phyloP scores from a whole-genome alignment of 2,329 filamentous ascomycete species.

The Gyromitra esculenta region DNA sequence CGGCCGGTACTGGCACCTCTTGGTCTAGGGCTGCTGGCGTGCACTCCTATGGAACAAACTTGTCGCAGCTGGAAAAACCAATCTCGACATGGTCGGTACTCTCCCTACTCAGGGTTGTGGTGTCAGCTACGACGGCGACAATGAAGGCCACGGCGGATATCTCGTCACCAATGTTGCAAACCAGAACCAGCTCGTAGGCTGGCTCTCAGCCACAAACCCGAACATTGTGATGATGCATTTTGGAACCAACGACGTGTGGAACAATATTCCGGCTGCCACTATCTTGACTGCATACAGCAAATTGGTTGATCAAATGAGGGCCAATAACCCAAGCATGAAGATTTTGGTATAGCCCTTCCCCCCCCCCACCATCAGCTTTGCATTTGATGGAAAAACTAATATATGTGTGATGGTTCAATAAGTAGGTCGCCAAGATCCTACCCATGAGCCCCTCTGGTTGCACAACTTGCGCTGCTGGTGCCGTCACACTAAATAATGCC shows the following conservation, averaged over 20 bases:
- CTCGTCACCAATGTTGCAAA: constrained; percentile 61
- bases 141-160: constrained; percentile 63
- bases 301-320: constrained; percentile 62
- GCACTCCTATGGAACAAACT: constrained; percentile 60
- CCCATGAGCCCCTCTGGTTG: constrained; percentile 59
- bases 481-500: constrained; percentile 59
- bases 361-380: background rate
- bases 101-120: constrained; percentile 60
- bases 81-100: constrained; percentile 60
- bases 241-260: constrained; percentile 63
- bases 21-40: constrained; percentile 59
- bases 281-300: constrained; percentile 61
- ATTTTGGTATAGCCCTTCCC: constrained; percentile 59
- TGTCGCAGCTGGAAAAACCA: constrained; percentile 58
- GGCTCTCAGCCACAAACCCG: constrained; percentile 61
- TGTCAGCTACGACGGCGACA: constrained; percentile 62
- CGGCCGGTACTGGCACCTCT: background rate
- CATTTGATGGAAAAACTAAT: background rate
- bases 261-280: constrained; percentile 59
- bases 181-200: constrained; percentile 61
- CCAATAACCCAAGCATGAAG: constrained; percentile 61
- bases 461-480: constrained; percentile 56
- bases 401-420: constrained; percentile 10
- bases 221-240: constrained; percentile 65
- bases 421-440: constrained; percentile 59